Evolutionary conservation across 495 filamentous ascomycete species (phyloP).

Genomic region (Aspergillus affinis): DNA sequence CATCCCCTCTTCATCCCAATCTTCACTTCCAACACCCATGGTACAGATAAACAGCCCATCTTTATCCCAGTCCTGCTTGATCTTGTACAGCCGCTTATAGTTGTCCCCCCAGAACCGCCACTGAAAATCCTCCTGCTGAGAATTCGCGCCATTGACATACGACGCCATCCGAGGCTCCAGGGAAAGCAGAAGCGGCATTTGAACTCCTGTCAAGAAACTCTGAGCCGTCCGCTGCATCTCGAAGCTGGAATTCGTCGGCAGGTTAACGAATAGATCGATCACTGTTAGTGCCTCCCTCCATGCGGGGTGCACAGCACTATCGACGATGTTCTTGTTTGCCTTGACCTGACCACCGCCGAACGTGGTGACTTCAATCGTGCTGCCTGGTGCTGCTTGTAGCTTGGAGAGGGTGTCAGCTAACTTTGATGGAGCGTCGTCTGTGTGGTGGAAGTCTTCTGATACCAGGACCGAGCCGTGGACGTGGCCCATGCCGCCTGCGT

Average conservation of each 20-base stretch:
- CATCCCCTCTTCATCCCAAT: conserved; percentile 35
- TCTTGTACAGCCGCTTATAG: conserved; percentile 38
- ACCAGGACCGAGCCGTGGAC: conserved; percentile 30
- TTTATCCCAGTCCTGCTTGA: conserved; percentile 43
- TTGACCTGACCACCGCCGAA: conserved; percentile 36
- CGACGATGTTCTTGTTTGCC: conserved; percentile 23
- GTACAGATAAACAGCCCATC: conserved; percentile 28
- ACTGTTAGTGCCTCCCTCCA: conserved; percentile 37
- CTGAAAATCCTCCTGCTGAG: conserved; percentile 46
- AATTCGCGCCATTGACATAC: conserved; percentile 53
- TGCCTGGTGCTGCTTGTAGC: conserved; percentile 15
- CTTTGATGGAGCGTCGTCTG: conserved; percentile 20
- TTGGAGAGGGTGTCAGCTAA: conserved; percentile 25
- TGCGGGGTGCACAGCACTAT: conserved; percentile 38
- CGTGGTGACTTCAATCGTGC: conserved; percentile 22
- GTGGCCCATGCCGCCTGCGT: not conserved
- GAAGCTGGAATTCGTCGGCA: conserved; percentile 14
- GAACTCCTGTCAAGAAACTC: conserved; percentile 38
- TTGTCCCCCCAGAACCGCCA: conserved; percentile 51
- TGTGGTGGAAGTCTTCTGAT: conserved; percentile 29
- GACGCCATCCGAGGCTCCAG: conserved; percentile 41
- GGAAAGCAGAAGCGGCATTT: conserved; percentile 42
- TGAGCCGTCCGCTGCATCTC: conserved; percentile 29
- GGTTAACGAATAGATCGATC: conserved; percentile 14
- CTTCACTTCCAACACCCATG: conserved; percentile 32